Percentiles rank a stretch among this genome's conserved stretches.
phyloP scores from a whole-genome alignment of 75 land plant genomes.

The Cryptomeria japonica region DNA sequence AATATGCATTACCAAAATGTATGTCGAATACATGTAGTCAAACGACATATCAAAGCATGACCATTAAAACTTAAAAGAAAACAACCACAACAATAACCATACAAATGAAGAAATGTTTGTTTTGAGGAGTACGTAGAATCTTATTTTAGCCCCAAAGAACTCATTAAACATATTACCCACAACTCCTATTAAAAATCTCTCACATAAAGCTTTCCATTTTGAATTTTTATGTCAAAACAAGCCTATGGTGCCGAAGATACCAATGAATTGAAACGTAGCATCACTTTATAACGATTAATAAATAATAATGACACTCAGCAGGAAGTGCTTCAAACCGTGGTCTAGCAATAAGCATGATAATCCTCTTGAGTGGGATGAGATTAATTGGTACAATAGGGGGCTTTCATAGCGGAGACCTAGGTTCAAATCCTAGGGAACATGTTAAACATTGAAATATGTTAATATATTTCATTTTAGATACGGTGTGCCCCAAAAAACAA shows the following conservation, averaged over 20 bases:
- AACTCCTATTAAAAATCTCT: background rate
- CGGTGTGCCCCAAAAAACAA: background rate
- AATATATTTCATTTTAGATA: background rate
- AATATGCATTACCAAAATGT: background rate
- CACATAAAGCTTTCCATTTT: background rate
- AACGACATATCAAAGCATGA: background rate
- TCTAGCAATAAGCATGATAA: background rate
- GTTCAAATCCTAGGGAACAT: background rate
- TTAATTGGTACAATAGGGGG: background rate
- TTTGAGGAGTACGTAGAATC: background rate
- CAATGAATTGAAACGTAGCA: background rate
- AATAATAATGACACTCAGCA: background rate
- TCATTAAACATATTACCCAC: background rate
- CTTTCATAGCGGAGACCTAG: background rate
- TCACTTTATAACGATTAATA: background rate
- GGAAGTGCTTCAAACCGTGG: background rate
- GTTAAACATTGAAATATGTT: background rate
- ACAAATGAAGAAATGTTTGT: background rate
- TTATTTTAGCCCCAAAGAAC: background rate
- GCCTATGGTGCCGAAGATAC: background rate
- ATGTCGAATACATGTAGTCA: background rate
- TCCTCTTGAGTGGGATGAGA: background rate
- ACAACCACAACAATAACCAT: background rate
- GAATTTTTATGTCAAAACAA: background rate
- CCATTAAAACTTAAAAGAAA: background rate